Conservation (phyloP, 495 filamentous ascomycete species). For the Chaetomium tenue region DNA sequence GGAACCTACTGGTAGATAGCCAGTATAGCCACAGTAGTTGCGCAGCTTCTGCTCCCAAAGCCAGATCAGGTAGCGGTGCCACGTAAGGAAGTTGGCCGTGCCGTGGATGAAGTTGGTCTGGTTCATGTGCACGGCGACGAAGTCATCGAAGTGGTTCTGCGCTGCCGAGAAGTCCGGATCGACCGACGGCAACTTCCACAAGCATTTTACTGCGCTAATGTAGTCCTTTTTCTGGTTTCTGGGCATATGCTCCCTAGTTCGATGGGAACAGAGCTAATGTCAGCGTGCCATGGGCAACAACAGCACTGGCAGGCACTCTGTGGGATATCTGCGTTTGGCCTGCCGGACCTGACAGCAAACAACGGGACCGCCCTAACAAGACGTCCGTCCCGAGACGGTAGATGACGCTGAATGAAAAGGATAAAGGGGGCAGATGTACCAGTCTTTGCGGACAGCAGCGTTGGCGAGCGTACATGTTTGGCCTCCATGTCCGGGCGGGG, state of each 20-base stretch:
- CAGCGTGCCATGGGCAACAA: background rate
- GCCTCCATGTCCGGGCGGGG: background rate
- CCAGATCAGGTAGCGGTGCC: slow-evolving; percentile 8
- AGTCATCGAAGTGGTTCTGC: slow-evolving; percentile 58
- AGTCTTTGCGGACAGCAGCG: slow-evolving; percentile 8
- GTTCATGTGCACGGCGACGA: slow-evolving; percentile 62
- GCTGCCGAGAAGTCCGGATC: slow-evolving; percentile 35
- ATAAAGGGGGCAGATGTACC: background rate
- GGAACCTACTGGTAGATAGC: background rate
- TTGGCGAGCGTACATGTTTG: slow-evolving; percentile 5
- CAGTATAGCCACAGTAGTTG: slow-evolving; percentile 1
- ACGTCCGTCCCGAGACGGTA: background rate
- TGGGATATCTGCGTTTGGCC: background rate
- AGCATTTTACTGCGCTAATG: slow-evolving; percentile 61
- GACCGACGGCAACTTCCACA: slow-evolving; percentile 52
- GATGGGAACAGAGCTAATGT: background rate
- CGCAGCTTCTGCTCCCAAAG: slow-evolving; percentile 5
- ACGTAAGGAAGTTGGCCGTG: slow-evolving; percentile 37
- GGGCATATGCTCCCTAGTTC: background rate
- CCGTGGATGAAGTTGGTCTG: slow-evolving; percentile 60
- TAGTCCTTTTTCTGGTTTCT: slow-evolving; percentile 37
- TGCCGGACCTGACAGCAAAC: background rate
- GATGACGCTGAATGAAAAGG: background rate
- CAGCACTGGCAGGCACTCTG: too few relatives aligned
- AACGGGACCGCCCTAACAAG: background rate